phyloP scores from a whole-genome alignment of 257 asterid species.

The Anisodus acutangulus region DNA sequence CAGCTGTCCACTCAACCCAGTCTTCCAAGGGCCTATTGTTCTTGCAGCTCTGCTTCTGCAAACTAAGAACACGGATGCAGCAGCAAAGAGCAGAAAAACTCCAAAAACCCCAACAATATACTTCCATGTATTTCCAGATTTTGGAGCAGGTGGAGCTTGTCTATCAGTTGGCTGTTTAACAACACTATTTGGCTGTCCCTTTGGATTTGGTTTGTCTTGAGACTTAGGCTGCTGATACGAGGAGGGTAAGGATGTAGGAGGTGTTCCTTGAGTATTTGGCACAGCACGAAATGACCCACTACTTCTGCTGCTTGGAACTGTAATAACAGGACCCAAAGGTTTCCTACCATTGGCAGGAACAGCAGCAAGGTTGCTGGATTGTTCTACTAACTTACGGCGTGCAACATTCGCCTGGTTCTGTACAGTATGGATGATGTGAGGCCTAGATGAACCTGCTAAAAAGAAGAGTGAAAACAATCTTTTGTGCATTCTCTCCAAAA shows the following conservation, averaged over 20 bases:
- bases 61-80: conserved; percentile 40
- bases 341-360: conserved; percentile 43
- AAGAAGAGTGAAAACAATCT: conserved; percentile 30
- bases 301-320: conserved; percentile 68
- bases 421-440: conserved; percentile 38
- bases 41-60: conserved; percentile 69
- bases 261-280: conserved; percentile 46
- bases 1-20: conserved; percentile 93
- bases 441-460: conserved; percentile 48
- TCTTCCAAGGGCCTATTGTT: conserved; percentile 82
- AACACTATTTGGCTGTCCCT: conserved; percentile 26
- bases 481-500: neutral
- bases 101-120: conserved; percentile 52
- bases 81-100: conserved; percentile 46
- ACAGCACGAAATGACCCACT: conserved; percentile 89
- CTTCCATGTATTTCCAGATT: conserved; percentile 48
- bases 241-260: conserved; percentile 42
- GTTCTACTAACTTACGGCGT: conserved; percentile 65
- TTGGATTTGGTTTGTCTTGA: conserved; percentile 33
- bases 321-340: conserved; percentile 37
- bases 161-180: conserved; percentile 36
- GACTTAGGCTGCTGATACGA: conserved; percentile 36
- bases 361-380: conserved; percentile 64
- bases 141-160: conserved; percentile 29
- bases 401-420: conserved; percentile 35